Conservation (phyloP, 1,284 basidiomycete genomes). For the Ustilago xerochloae region DNA sequence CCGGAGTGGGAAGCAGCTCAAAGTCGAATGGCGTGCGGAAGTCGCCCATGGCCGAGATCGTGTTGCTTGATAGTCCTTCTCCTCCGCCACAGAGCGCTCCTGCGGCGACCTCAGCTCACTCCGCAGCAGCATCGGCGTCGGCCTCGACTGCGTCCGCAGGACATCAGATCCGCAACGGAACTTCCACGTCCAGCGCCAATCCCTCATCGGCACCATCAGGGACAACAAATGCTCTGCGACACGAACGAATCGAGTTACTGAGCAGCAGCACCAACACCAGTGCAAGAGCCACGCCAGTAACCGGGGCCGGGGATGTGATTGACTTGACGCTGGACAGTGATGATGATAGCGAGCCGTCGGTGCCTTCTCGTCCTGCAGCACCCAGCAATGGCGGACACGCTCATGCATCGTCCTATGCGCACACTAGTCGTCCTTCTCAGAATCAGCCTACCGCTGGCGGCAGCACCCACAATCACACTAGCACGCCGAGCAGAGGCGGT, state of each 20-base stretch:
- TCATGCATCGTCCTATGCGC: not conserved
- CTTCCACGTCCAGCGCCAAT: not conserved
- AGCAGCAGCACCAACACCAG: conserved; percentile 32
- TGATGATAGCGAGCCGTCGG: conserved; percentile 32
- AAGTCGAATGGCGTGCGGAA: conserved; percentile 10
- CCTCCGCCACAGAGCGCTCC: conserved; percentile 11
- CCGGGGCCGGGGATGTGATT: conserved; percentile 29
- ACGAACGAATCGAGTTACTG: conserved; percentile 28
- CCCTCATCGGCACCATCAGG: not conserved
- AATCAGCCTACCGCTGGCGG: not conserved
- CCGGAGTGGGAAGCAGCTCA: not conserved
- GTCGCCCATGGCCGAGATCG: conserved; percentile 23
- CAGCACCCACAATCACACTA: conserved; percentile 1
- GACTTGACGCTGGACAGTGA: conserved; percentile 52
- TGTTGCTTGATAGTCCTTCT: conserved; percentile 40
- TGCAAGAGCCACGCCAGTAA: conserved; percentile 19
- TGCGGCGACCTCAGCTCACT: not conserved
- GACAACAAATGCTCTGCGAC: conserved; percentile 4
- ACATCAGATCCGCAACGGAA: conserved; percentile 8
- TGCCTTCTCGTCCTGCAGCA: conserved; percentile 18
- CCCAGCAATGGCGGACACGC: conserved; percentile 8
- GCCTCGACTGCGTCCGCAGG: not conserved
- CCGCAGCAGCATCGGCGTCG: not conserved
- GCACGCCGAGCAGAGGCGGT: not conserved
- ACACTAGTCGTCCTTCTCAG: not conserved